Percentiles rank a stretch among this genome's conserved stretches.
phyloP scores from a whole-genome alignment of 805 yeast species.

The Clavispora fructus region DNA sequence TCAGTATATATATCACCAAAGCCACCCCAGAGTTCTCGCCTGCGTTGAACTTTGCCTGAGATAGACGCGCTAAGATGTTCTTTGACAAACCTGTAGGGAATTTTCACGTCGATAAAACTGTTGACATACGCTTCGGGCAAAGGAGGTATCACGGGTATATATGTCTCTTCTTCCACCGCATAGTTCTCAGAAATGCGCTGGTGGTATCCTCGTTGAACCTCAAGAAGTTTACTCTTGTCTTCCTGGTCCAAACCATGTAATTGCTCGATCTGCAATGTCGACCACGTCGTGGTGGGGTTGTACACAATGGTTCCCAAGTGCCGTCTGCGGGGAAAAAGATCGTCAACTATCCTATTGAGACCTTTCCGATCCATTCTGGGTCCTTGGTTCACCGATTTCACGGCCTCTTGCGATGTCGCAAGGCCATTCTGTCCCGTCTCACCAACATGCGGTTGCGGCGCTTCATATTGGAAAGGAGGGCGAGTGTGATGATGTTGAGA shows the following conservation, averaged over 20 bases:
- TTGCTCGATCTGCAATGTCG: constrained; percentile 28
- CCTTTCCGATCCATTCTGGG: background rate
- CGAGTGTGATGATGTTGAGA: background rate
- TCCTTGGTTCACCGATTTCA: background rate
- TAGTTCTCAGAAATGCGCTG: constrained; percentile 9
- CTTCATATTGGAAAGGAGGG: background rate
- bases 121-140: constrained; percentile 38
- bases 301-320: constrained; percentile 39
- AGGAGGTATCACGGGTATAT: constrained; percentile 37
- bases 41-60: constrained; percentile 27
- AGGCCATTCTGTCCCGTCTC: background rate
- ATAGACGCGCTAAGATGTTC: constrained; percentile 36
- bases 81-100: constrained; percentile 43
- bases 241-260: constrained; percentile 20
- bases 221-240: constrained; percentile 21
- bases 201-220: constrained; percentile 16
- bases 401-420: background rate
- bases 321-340: constrained; percentile 26
- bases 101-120: constrained; percentile 47
- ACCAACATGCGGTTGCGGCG: background rate
- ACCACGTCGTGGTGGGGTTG: constrained; percentile 49
- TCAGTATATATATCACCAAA: constrained; percentile 82
- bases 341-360: constrained; percentile 15
- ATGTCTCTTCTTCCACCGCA: constrained; percentile 17
- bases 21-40: constrained; percentile 73